phyloP scores from a whole-genome alignment of 352 stramenopile genomes.

The Albugo candida region DNA sequence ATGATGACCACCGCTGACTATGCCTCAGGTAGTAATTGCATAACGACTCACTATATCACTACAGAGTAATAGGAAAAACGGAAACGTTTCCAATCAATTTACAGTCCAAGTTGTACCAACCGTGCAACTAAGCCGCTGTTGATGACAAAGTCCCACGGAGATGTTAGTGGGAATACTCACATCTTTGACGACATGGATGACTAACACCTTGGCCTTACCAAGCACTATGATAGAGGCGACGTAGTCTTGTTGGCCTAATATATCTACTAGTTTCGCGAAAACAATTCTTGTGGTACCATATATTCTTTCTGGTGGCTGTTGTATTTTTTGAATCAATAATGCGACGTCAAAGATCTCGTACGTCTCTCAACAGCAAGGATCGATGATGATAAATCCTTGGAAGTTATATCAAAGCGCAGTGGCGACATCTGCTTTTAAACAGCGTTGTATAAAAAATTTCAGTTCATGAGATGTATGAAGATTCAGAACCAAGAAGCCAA shows the following conservation, averaged over 20 bases:
- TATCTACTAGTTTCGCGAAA: conserved; percentile 28
- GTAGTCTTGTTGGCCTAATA: conserved; percentile 40
- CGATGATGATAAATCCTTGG: conserved; percentile 31
- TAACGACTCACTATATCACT: conserved; percentile 69
- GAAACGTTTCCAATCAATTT: background rate
- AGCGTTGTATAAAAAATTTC: too few relatives aligned
- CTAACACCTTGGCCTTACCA: conserved; percentile 62
- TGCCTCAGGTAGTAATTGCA: conserved; percentile 60
- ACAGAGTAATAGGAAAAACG: background rate
- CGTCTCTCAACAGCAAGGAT: conserved; percentile 25
- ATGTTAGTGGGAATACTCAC: conserved; percentile 70
- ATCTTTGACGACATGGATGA: conserved; percentile 62
- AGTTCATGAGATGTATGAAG: too few relatives aligned
- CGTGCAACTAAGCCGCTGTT: conserved; percentile 63
- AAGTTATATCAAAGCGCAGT: background rate
- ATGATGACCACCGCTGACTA: conserved; percentile 79
- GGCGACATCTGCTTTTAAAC: too few relatives aligned
- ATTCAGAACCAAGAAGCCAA: too few relatives aligned
- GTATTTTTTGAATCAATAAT: conserved; percentile 60
- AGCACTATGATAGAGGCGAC: conserved; percentile 66
- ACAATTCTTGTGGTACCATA: conserved; percentile 3
- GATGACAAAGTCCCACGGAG: conserved; percentile 66
- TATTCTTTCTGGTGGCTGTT: conserved; percentile 57
- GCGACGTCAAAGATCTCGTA: conserved; percentile 49
- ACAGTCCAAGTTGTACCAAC: background rate